Evolutionary conservation across 441 rosid genomes (phyloP).

Genomic region (Jatropha podagrica): DNA sequence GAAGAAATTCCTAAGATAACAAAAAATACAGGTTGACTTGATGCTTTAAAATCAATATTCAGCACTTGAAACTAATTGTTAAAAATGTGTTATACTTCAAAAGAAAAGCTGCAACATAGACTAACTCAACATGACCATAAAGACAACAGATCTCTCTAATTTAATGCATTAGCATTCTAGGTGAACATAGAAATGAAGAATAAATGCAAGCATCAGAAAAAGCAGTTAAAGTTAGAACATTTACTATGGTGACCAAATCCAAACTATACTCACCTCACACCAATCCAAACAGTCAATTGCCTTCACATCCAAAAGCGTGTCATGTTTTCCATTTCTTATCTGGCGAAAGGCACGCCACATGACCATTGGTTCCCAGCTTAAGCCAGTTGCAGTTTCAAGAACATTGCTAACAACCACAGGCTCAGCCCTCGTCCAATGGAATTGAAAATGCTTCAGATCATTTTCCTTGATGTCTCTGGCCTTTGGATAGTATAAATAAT

Average conservation of each 20-base stretch:
- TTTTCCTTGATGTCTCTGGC: slow-evolving; percentile 45
- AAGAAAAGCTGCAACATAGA: not conserved
- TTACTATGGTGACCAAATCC: not conserved
- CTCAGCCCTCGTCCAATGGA: slow-evolving; percentile 80
- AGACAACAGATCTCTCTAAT: not conserved
- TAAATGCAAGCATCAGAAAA: not conserved
- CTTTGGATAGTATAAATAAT: slow-evolving; percentile 66
- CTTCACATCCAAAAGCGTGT: slow-evolving; percentile 44
- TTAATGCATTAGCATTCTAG: not conserved
- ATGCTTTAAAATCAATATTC: not conserved
- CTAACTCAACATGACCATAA: not conserved
- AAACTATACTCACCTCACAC: slow-evolving; percentile 62
- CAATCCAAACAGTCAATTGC: slow-evolving; percentile 75
- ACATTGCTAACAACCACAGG: slow-evolving; percentile 79
- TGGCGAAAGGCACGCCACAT: slow-evolving; percentile 92
- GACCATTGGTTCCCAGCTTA: slow-evolving; percentile 97
- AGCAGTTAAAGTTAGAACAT: not conserved
- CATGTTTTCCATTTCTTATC: slow-evolving; percentile 37
- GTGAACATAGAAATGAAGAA: not conserved
- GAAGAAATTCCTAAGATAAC: not conserved
- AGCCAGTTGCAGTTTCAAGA: slow-evolving; percentile 65
- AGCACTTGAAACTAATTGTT: not conserved
- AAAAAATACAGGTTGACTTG: not conserved
- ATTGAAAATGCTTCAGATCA: slow-evolving; percentile 71
- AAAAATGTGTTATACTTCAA: not conserved